Conservation (phyloP, 2,329 filamentous ascomycete genomes). For the Chaetomiaceae sp. region DNA sequence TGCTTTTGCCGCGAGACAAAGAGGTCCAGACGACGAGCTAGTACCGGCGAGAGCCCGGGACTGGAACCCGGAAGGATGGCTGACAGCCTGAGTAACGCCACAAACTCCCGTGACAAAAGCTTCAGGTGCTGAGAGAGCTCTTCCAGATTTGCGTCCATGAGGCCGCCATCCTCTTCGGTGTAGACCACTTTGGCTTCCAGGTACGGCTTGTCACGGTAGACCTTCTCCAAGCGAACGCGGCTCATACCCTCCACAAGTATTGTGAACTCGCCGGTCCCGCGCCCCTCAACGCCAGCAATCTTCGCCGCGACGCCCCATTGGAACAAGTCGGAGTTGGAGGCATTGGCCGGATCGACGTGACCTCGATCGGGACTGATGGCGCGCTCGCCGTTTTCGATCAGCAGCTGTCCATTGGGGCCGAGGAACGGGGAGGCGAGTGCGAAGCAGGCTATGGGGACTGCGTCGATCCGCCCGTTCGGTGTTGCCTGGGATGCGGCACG, state of each 20-base stretch:
- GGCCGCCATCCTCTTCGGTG: constrained; percentile 62
- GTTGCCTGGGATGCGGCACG: constrained; percentile 64
- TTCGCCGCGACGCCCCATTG: constrained; percentile 75
- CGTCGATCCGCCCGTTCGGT: constrained; percentile 55
- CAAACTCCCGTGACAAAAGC: constrained; percentile 75
- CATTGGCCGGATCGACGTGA: constrained; percentile 52
- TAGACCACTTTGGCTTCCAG: constrained; percentile 75
- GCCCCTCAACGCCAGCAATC: constrained; percentile 71
- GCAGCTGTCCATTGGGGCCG: constrained; percentile 65
- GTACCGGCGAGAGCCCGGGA: constrained; percentile 70
- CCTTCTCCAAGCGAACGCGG: constrained; percentile 67
- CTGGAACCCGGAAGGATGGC: constrained; percentile 71
- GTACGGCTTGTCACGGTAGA: constrained; percentile 73
- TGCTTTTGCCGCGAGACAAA: constrained; percentile 81
- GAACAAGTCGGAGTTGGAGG: constrained; percentile 69
- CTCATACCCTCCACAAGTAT: constrained; percentile 80
- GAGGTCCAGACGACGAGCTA: constrained; percentile 78
- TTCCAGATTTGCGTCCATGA: constrained; percentile 53
- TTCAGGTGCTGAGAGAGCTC: constrained; percentile 76
- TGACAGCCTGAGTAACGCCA: constrained; percentile 76
- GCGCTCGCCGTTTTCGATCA: constrained; percentile 60
- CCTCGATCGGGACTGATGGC: constrained; percentile 40
- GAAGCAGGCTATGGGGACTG: constrained; percentile 78
- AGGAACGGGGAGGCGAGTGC: constrained; percentile 73
- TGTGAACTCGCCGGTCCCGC: constrained; percentile 68